Percentiles rank a stretch among this genome's conserved stretches.
Evolutionary conservation across 2,329 filamentous ascomycete genomes (phyloP).

Genomic region (Phaeosphaeriaceae sp.): DNA sequence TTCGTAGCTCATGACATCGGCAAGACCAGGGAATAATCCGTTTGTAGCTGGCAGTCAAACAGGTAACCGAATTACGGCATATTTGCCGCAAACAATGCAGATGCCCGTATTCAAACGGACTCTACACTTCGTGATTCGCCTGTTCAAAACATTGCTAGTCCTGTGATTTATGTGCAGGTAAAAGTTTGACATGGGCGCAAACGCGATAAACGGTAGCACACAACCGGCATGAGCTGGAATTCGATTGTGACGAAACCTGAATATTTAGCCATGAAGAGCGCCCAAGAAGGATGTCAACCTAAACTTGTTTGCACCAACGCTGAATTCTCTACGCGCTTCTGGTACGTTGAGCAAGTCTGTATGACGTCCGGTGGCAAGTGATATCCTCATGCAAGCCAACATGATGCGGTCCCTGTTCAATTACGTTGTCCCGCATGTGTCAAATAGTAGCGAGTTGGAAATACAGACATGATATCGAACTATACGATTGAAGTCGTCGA

Average conservation of each 20-base stretch:
- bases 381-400: too few relatives aligned
- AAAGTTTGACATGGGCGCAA: too few relatives aligned
- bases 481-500: background rate
- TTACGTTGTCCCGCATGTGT: background rate
- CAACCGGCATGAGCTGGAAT: too few relatives aligned
- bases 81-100: background rate
- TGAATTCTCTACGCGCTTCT: background rate
- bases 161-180: too few relatives aligned
- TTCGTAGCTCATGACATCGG: background rate
- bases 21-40: background rate
- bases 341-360: background rate
- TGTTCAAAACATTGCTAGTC: too few relatives aligned
- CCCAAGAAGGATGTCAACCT: background rate
- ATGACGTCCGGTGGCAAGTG: background rate
- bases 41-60: background rate
- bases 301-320: background rate
- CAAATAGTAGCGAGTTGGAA: background rate
- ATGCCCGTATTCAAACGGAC: too few relatives aligned
- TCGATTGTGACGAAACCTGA: too few relatives aligned
- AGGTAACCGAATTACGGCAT: background rate
- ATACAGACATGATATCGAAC: background rate
- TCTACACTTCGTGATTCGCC: too few relatives aligned
- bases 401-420: too few relatives aligned
- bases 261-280: background rate
- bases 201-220: too few relatives aligned